Conservation (phyloP, 345 rosid genomes). For the Corymbia maculata region DNA sequence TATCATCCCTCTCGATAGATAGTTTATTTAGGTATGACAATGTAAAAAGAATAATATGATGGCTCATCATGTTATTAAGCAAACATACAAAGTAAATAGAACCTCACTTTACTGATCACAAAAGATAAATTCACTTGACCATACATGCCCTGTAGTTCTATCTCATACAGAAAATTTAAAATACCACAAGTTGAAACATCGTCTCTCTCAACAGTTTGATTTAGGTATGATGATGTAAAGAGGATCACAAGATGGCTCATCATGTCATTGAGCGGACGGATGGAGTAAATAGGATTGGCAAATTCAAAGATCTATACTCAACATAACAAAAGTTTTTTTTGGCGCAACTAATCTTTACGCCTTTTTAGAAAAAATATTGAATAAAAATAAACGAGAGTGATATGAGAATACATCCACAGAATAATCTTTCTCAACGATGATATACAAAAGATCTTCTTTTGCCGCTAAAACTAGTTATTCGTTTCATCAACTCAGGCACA, state of each 20-base stretch:
- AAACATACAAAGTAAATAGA: neutral
- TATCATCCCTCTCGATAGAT: rapidly evolving
- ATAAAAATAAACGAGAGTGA: neutral
- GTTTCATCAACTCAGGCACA: neutral
- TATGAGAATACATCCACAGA: neutral
- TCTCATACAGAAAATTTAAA: too few species aligned
- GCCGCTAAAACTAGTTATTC: neutral
- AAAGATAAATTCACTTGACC: too few species aligned
- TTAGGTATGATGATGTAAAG: too few species aligned
- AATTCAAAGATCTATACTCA: neutral
- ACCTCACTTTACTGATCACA: too few species aligned
- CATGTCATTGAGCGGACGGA: neutral
- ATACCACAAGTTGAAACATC: too few species aligned
- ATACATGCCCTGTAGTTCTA: too few species aligned
- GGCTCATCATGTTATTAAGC: neutral
- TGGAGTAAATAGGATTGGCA: neutral
- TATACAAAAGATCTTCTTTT: neutral
- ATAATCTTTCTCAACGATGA: neutral
- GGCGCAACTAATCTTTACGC: neutral
- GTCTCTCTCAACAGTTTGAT: too few species aligned
- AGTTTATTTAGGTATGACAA: neutral
- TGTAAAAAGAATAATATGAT: too few species aligned
- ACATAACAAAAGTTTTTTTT: neutral
- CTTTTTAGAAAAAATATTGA: neutral
- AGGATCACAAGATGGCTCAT: neutral